Base-by-base conservation (phyloP, 805 yeast species). In the Pichia kluyveri region DNA sequence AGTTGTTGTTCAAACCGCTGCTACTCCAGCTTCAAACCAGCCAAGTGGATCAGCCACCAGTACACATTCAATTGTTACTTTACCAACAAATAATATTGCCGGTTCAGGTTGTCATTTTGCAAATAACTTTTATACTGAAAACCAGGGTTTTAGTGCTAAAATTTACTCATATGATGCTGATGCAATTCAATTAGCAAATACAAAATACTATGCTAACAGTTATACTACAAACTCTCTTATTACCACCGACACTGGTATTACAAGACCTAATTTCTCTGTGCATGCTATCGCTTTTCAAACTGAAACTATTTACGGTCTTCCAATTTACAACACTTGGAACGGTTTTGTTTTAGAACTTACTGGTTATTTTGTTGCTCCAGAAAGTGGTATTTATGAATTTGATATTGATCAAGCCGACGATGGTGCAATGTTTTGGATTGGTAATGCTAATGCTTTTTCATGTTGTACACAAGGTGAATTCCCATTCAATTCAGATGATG, bases 341-440 rank as follows among this genome's bases (percentile, higher is more conserved):
- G 41, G 38, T 44, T 50, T 46, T 23, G 47, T 47, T 30, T 40
- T 48, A 8, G 56, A 49, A 43, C 46, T 45, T 10, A 50, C 56
- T 26, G 60, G 57, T 52, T 55, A 53, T 37, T 59, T 51, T 40
- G 15, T 42, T 18, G 64, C 71, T 14, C 45, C 54, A 11, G 55
- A 51, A 28, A 51, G 62, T 26, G 71, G 71, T 50, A 44, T 54
- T 4, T 66, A 62, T 45, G 49, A 52, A 0, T 51, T 67, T 36
- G 32, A 42, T 17, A 46, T 65, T 8, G 36, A 41, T 8, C 37
- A 45, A 18, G 58, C 58, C 17, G 69, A 65, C 53, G 70, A 67
- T 53, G 55, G 57, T 30, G 64, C 57, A 19, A 60, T 59, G 53
- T 60, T 69, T 38, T 58, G 55, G 43, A 47, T 63, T 37, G 68